Conservation (phyloP, 2,329 filamentous ascomycete species). For the Pseudofabraea citricarpa region DNA sequence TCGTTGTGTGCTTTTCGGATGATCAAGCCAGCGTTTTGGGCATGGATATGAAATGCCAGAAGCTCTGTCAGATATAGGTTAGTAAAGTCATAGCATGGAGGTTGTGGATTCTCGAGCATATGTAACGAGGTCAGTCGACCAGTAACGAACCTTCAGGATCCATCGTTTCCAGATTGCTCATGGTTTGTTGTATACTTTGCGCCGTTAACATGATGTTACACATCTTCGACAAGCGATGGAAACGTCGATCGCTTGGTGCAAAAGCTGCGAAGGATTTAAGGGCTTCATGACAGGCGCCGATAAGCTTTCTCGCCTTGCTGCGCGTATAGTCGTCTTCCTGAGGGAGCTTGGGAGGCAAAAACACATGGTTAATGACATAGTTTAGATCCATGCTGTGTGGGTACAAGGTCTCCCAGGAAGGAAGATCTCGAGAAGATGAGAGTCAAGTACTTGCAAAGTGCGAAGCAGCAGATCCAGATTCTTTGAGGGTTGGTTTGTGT, state of each 20-base stretch:
- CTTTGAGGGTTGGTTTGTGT: too few species aligned
- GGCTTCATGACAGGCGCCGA: constrained; percentile 2
- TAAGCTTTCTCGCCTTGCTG: neutral
- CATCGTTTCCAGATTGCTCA: constrained; percentile 6
- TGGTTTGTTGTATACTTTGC: too few species aligned
- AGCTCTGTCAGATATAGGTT: constrained; percentile 22
- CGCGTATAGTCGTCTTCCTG: constrained; percentile 28
- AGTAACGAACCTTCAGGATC: constrained; percentile 3
- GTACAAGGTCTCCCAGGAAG: too few species aligned
- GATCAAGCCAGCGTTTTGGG: constrained; percentile 40
- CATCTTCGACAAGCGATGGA: neutral
- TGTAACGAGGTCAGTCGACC: too few species aligned
- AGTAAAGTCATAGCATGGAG: too few species aligned
- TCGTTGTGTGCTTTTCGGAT: constrained; percentile 24
- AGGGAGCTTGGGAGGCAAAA: constrained; percentile 42
- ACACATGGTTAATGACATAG: constrained; percentile 39
- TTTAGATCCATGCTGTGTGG: too few species aligned
- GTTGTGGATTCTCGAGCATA: too few species aligned
- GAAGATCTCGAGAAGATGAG: too few species aligned
- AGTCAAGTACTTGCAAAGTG: too few species aligned
- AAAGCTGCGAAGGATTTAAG: constrained; percentile 4
- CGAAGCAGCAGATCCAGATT: too few species aligned
- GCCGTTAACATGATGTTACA: too few species aligned
- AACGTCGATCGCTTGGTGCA: constrained; percentile 3
- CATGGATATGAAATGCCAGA: constrained; percentile 34